Percentiles rank a stretch among this genome's conserved stretches.
These are phyloP conservation scores for Umbelopsis ramanniana DNA, from an alignment of 192 early-diverging fungal species.

Conservation along the genomic window DNA sequence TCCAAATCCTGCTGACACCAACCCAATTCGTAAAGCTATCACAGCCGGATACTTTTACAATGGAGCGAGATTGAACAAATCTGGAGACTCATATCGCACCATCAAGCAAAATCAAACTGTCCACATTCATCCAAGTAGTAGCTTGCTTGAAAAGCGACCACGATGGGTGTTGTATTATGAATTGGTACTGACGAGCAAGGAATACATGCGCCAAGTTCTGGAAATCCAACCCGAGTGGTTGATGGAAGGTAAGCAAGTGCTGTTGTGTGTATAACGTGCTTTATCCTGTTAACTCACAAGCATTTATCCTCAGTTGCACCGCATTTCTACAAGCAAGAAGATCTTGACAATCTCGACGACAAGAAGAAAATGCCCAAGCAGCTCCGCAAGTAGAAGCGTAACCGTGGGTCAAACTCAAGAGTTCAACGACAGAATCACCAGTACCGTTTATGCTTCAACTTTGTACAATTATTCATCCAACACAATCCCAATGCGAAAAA, in stretches of 20 bases:
- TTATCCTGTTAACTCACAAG: background rate
- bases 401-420: background rate
- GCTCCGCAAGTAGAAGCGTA: slow-evolving; percentile 8
- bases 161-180: slow-evolving; percentile 93
- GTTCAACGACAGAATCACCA: background rate
- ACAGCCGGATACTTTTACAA: slow-evolving; percentile 97
- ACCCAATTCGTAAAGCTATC: slow-evolving; percentile 90
- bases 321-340: slow-evolving; percentile 77
- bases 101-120: slow-evolving; percentile 92
- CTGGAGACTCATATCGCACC: slow-evolving; percentile 92
- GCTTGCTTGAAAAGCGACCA: slow-evolving; percentile 78
- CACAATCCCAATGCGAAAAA: background rate
- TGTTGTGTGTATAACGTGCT: background rate
- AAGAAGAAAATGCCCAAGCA: slow-evolving; percentile 60
- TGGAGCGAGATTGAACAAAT: slow-evolving; percentile 78
- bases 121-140: slow-evolving; percentile 89
- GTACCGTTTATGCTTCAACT: background rate
- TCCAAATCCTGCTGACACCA: slow-evolving; percentile 82
- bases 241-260: slow-evolving; percentile 63
- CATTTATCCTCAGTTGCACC: slow-evolving; percentile 59
- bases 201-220: slow-evolving; percentile 95
- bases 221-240: slow-evolving; percentile 91
- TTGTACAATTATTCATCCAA: slow-evolving; percentile 9
- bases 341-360: slow-evolving; percentile 59
- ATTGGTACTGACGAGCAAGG: slow-evolving; percentile 89